Conservation (phyloP, 805 yeast genomes). For the Ogataea thermomethanolica region DNA sequence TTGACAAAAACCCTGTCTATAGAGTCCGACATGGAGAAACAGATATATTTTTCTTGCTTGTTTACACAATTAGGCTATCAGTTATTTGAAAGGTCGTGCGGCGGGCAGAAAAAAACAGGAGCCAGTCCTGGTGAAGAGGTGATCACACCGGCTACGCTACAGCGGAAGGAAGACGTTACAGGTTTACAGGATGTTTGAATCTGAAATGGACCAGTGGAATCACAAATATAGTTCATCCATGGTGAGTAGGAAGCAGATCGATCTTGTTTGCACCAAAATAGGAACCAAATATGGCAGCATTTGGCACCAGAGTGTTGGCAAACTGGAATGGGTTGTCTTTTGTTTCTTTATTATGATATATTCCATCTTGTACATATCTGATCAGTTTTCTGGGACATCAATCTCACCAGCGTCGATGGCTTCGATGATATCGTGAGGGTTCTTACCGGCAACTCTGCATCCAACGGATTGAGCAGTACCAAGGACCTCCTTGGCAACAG, state of each 20-base stretch:
- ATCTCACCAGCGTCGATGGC: conserved; percentile 98
- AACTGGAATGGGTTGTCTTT: conserved; percentile 37
- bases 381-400: conserved; percentile 80
- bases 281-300: conserved; percentile 68
- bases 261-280: conserved; percentile 90
- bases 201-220: conserved; percentile 68
- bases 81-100: conserved; percentile 1
- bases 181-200: conserved; percentile 38
- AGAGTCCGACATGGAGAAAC: conserved; percentile 43
- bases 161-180: not conserved
- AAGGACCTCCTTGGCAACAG: conserved; percentile 96
- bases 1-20: conserved; percentile 77
- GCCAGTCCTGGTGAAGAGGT: too few relatives aligned
- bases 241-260: conserved; percentile 71
- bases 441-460: conserved; percentile 98
- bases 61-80: conserved; percentile 11
- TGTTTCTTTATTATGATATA: conserved; percentile 25
- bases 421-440: conserved; percentile 98
- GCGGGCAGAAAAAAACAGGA: not conserved
- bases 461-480: conserved; percentile 99
- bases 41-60: conserved; percentile 4
- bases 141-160: not conserved
- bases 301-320: conserved; percentile 94
- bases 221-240: conserved; percentile 32
- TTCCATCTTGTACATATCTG: conserved; percentile 25